Evolutionary conservation across 768 basidiomycete species (phyloP).

Genomic region (Boletus rubescentipes): DNA sequence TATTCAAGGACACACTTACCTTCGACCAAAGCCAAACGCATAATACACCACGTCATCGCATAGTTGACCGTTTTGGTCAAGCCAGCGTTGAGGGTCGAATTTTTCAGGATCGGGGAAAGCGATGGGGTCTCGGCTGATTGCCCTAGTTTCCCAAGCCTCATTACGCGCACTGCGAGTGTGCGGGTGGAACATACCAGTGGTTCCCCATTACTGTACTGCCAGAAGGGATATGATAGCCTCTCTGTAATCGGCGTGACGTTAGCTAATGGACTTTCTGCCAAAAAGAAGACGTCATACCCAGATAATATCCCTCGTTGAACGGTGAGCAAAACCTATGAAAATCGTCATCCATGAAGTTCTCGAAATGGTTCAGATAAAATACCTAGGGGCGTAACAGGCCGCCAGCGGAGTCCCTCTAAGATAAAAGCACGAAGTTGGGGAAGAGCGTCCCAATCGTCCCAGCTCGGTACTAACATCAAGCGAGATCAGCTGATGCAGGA

Average conservation of each 20-base stretch:
- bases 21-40: constrained; percentile 54
- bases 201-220: constrained; percentile 21
- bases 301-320: constrained; percentile 59
- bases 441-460: constrained; percentile 33
- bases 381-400: constrained; percentile 34
- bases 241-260: constrained; percentile 1
- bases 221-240: constrained; percentile 23
- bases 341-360: neutral
- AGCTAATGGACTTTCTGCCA: constrained; percentile 31
- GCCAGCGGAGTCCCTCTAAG: constrained; percentile 39
- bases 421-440: constrained; percentile 39
- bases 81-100: constrained; percentile 60
- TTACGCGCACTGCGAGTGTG: neutral
- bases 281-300: constrained; percentile 41
- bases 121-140: constrained; percentile 53
- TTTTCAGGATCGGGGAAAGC: constrained; percentile 56
- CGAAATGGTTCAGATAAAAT: neutral
- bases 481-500: neutral
- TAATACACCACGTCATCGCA: constrained; percentile 47
- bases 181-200: constrained; percentile 19
- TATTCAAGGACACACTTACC: constrained; percentile 13
- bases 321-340: constrained; percentile 49
- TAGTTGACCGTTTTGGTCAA: constrained; percentile 41
- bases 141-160: constrained; percentile 27
- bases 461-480: constrained; percentile 33